phyloP scores from a whole-genome alignment of 148 eudicot species.

The Euryodendron excelsum region DNA sequence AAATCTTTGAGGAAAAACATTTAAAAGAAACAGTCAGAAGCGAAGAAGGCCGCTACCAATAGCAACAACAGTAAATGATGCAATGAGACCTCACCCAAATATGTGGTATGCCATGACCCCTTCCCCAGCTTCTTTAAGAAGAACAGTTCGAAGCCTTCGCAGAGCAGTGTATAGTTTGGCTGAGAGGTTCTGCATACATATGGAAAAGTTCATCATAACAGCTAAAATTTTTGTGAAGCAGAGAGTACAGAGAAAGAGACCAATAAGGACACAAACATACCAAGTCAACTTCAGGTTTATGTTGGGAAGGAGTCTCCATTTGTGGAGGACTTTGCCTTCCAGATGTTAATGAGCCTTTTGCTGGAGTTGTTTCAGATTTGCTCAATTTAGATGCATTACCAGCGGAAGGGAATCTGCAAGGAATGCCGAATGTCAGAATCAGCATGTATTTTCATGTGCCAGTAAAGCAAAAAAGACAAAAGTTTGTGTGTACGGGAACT shows the following conservation, averaged over 20 bases:
- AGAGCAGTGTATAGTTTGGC: slow-evolving; percentile 61
- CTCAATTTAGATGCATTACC: slow-evolving; percentile 40
- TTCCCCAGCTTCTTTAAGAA: slow-evolving; percentile 61
- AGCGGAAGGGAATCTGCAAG: slow-evolving; percentile 68
- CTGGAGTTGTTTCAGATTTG: slow-evolving; percentile 52
- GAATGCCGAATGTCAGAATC: neutral
- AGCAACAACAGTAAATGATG: neutral
- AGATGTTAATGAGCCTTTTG: slow-evolving; percentile 42
- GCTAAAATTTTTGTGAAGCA: neutral
- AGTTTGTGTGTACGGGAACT: neutral
- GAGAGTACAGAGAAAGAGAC: neutral
- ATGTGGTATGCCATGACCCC: slow-evolving; percentile 68
- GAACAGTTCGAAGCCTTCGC: slow-evolving; percentile 47
- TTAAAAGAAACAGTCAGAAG: neutral
- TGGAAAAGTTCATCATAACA: neutral
- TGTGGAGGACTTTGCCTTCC: slow-evolving; percentile 49
- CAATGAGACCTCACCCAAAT: slow-evolving; percentile 48
- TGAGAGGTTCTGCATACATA: slow-evolving; percentile 54
- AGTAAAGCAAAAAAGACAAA: neutral
- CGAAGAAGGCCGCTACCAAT: neutral
- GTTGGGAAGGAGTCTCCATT: slow-evolving; percentile 35
- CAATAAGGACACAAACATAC: slow-evolving; percentile 26
- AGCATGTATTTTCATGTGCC: neutral
- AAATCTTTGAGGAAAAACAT: neutral
- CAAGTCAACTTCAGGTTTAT: slow-evolving; percentile 39